Conservation (phyloP, 768 basidiomycete genomes). For the Phylloporus sp. region DNA sequence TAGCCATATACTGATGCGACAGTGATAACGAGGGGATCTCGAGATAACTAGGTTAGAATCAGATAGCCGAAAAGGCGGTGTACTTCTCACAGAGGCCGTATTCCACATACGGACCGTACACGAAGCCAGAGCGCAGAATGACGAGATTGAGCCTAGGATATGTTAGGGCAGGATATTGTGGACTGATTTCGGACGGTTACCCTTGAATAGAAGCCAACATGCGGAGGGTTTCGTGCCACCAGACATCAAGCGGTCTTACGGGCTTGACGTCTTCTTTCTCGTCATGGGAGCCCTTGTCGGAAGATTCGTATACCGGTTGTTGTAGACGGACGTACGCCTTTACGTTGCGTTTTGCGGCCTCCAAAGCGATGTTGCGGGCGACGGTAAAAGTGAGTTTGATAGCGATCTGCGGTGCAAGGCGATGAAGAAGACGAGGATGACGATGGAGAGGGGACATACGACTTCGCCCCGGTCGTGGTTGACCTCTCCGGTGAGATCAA, state of each 20-base stretch:
- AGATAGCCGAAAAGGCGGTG: constrained; percentile 5
- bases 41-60: constrained; percentile 10
- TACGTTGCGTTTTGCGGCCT: constrained; percentile 75
- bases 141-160: constrained; percentile 68
- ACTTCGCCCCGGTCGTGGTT: constrained; percentile 69
- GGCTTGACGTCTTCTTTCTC: constrained; percentile 78
- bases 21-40: constrained; percentile 67
- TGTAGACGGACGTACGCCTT: constrained; percentile 75
- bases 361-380: constrained; percentile 61
- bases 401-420: constrained; percentile 52
- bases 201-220: constrained; percentile 67
- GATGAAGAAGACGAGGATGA: constrained; percentile 2
- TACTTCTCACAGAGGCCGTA: constrained; percentile 56
- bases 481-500: constrained; percentile 82
- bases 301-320: constrained; percentile 73
- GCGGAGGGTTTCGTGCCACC: constrained; percentile 87
- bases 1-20: constrained; percentile 79
- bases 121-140: constrained; percentile 66
- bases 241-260: constrained; percentile 60
- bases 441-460: constrained; percentile 38
- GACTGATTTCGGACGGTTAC: constrained; percentile 34
- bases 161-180: constrained; percentile 5
- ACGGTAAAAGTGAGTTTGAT: constrained; percentile 70
- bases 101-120: constrained; percentile 78
- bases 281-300: constrained; percentile 56